phyloP scores from a whole-genome alignment of 345 rosid genomes.

The Ceriops tagal region DNA sequence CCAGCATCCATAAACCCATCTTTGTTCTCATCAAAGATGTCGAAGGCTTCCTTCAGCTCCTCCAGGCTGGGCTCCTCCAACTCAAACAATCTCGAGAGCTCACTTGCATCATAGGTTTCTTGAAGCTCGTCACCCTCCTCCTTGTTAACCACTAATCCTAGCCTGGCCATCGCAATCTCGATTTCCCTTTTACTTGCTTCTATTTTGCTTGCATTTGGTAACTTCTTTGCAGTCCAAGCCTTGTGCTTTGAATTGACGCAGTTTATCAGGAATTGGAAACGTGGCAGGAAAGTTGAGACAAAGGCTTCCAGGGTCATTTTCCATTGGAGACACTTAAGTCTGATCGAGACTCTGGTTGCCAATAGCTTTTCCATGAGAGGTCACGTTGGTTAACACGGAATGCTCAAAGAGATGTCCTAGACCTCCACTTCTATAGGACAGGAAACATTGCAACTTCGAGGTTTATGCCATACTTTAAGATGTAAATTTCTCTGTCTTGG shows the following conservation, averaged over 20 bases:
- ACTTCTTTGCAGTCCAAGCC: too few species aligned
- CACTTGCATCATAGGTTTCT: not conserved
- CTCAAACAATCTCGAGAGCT: slow-evolving; percentile 22
- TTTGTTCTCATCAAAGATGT: slow-evolving; percentile 31
- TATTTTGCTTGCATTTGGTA: not conserved
- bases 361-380: too few species aligned
- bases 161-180: slow-evolving; percentile 18
- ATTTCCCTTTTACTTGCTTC: slow-evolving; percentile 12
- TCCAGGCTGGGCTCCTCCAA: slow-evolving; percentile 28
- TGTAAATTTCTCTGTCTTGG: too few species aligned
- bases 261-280: not conserved
- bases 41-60: slow-evolving; percentile 33
- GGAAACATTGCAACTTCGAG: too few species aligned
- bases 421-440: too few species aligned
- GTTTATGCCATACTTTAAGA: too few species aligned
- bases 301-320: not conserved
- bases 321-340: not conserved
- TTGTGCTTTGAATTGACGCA: not conserved
- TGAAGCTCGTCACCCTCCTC: not conserved
- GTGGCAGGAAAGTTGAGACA: not conserved
- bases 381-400: too few species aligned
- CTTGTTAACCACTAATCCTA: slow-evolving; percentile 10
- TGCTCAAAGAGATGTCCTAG: too few species aligned
- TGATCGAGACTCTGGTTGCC: too few species aligned
- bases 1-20: slow-evolving; percentile 34